A percentile compares a stretch with the other conserved stretches of the same genome.
phyloP scores from a whole-genome alignment of 1,284 basidiomycete species.

The Afroboletus lepidellus region DNA sequence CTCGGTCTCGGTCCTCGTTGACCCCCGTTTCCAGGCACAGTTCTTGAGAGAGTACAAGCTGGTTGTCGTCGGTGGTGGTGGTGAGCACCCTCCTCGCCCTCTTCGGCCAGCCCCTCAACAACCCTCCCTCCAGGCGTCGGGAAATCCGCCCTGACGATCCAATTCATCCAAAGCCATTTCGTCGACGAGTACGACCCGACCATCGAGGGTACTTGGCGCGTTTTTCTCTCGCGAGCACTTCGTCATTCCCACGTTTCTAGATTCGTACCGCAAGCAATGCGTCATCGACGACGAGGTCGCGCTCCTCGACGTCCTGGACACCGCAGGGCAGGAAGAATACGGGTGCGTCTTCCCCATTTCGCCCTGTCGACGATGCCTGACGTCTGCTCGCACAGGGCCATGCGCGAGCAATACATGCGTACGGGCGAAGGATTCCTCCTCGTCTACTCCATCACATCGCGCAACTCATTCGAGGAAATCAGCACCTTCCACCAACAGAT shows the following conservation, averaged over 20 bases:
- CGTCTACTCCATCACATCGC: conserved; percentile 98
- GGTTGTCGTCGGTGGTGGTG: conserved; percentile 97
- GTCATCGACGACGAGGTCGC: conserved; percentile 98
- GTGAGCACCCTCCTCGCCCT: conserved; percentile 45
- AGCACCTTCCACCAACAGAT: conserved; percentile 98
- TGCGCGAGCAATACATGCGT: conserved; percentile 98
- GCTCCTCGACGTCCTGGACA: conserved; percentile 95
- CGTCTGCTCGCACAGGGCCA: conserved; percentile 58
- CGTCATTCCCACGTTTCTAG: conserved; percentile 39
- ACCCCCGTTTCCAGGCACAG: conserved; percentile 60
- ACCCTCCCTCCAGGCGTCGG: conserved; percentile 75
- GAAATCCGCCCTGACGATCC: conserved; percentile 95
- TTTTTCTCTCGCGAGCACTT: conserved; percentile 1
- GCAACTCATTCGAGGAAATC: conserved; percentile 98
- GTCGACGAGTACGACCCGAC: conserved; percentile 99
- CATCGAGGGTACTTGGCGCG: conserved; percentile 71
- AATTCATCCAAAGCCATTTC: conserved; percentile 97
- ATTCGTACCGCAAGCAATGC: conserved; percentile 94
- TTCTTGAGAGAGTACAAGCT: conserved; percentile 95
- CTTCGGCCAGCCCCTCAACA: background rate
- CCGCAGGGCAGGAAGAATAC: conserved; percentile 99
- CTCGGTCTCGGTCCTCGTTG: background rate
- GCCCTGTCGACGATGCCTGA: background rate
- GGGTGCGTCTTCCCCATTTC: conserved; percentile 57
- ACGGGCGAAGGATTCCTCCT: conserved; percentile 98